These are phyloP conservation scores for Penicillium fimorum DNA, from an alignment of 495 filamentous ascomycete species.

Conservation along the genomic window DNA sequence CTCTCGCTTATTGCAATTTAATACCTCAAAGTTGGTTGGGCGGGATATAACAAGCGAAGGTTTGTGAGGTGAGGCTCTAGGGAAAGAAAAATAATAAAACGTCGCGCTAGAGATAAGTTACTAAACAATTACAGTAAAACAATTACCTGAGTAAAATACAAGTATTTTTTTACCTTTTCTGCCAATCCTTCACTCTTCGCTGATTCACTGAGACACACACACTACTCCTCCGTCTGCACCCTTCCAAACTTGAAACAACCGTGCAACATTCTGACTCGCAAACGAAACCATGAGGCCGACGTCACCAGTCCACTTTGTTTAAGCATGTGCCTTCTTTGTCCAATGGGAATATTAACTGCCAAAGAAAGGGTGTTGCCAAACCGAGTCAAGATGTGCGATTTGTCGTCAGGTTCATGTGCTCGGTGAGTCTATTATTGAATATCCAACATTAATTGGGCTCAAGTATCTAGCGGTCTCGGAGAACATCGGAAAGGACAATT, in stretches of 20 bases:
- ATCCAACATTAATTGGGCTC: not conserved
- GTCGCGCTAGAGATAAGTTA: not conserved
- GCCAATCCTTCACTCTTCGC: not conserved
- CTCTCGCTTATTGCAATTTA: not conserved
- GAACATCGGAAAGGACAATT: not conserved
- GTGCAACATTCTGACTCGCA: conserved; percentile 3
- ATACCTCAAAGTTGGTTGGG: not conserved
- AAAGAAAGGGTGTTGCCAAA: conserved; percentile 4
- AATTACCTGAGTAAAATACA: not conserved
- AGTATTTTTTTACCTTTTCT: not conserved
- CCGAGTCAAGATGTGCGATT: conserved; percentile 10
- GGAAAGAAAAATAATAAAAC: not conserved
- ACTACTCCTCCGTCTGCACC: not conserved
- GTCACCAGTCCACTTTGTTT: not conserved
- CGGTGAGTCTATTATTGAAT: not conserved
- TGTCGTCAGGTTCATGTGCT: conserved; percentile 2
- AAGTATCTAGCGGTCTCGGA: not conserved
- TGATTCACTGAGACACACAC: not conserved
- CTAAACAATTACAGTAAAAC: not conserved
- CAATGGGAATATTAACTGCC: not conserved
- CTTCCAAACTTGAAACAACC: not conserved
- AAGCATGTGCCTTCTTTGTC: not conserved
- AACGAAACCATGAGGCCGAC: not conserved
- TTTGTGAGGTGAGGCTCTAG: conserved; percentile 7
- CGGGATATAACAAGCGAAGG: not conserved